Evolutionary conservation across 306 rosid species (phyloP), one percentile per base, ranked within the genome.

Genomic region (Trifolium fragiferum): DNA sequence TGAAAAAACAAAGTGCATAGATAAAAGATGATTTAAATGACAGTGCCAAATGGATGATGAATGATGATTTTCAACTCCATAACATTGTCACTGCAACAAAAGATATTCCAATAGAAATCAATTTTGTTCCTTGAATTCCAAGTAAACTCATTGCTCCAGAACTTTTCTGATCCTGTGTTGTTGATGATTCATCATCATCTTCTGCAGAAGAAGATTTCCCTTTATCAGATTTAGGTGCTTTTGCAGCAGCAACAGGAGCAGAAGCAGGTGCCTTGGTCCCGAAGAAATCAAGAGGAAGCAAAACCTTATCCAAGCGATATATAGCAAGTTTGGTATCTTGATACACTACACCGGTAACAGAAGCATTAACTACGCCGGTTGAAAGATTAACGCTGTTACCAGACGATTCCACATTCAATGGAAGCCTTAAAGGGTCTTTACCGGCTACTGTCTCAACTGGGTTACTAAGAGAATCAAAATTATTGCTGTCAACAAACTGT

Each of bases 331-430:
- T 87, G 33, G 38, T 66, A 54, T 87, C 92, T 2, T 87, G 70
- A 49, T 83, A 89, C 1, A 89, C 75, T 0, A 86, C 80, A 10
- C 86, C 90, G 0, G 83, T 72, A 3, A 89, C 32, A 1, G 86
- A 72, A 8, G 95, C 83, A 67, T 87, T 84, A 9, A 84, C 90
- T 0, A 87, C 74, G 10, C 92, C 95, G 0, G 91, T 89, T 5
- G 91, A 83, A 1, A 89, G 67, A 67, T 85, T 87, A 10, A 87
- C 91, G 8, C 80, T 74, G 65, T 49, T 76, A 5, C 91, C 90
- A 0, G 61, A 60, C 0, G 84, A 62, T 4, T 80, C 84, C 7
- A 87, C 76, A 43, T 89, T 86, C 7, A 89, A 55, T 2, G 88
- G 92, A 32, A 77, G 63, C 82, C 68, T 77, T 1, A 35, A 15